These are phyloP conservation scores for Zymoseptoria crescenta DNA, from an alignment of 2,329 filamentous ascomycete genomes.

Conservation along the genomic window DNA sequence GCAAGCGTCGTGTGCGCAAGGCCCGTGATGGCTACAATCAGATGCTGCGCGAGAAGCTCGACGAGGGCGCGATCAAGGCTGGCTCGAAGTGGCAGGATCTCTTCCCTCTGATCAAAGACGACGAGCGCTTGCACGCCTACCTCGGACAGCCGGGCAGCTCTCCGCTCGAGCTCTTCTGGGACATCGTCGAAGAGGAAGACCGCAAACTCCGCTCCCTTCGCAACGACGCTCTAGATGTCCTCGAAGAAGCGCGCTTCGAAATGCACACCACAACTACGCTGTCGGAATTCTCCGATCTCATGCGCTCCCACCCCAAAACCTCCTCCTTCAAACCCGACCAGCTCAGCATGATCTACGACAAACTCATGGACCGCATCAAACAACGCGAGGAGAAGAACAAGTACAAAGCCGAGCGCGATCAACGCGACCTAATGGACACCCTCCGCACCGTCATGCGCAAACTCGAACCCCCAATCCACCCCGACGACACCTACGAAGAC, in stretches of 20 bases:
- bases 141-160: conserved; percentile 57
- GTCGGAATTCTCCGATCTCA: conserved; percentile 75
- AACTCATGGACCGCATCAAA: conserved; percentile 77
- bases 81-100: conserved; percentile 85
- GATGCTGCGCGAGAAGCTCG: conserved; percentile 66
- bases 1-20: conserved; percentile 74
- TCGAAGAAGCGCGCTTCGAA: conserved; percentile 78
- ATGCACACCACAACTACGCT: conserved; percentile 78
- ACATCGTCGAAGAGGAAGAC: conserved; percentile 89
- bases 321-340: conserved; percentile 76
- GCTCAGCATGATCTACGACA: conserved; percentile 73
- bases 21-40: conserved; percentile 72
- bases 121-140: conserved; percentile 76
- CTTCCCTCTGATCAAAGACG: conserved; percentile 64
- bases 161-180: conserved; percentile 91
- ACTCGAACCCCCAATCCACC: conserved; percentile 71
- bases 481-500: conserved; percentile 81
- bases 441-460: conserved; percentile 82
- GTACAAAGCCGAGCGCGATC: conserved; percentile 70
- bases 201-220: conserved; percentile 37
- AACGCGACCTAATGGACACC: conserved; percentile 75
- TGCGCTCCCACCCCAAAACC: conserved; percentile 81
- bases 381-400: conserved; percentile 77
- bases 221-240: conserved; percentile 26
- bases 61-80: conserved; percentile 75